Evolutionary conservation across 164 flowering plant species (phyloP).

Genomic region (Paratinospora sagittata): DNA sequence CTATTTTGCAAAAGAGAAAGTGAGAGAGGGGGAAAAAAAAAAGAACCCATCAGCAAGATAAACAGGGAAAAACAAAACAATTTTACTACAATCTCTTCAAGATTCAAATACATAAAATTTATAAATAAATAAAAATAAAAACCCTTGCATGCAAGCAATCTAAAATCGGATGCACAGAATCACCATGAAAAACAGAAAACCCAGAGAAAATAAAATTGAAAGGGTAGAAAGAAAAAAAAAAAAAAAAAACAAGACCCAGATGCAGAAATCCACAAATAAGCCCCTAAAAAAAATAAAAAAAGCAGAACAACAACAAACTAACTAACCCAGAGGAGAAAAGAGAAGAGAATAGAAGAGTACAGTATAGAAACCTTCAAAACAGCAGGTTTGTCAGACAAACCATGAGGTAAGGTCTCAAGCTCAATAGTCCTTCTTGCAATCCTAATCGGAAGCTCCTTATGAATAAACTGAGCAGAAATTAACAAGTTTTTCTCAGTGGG

Average conservation of each 20-base stretch:
- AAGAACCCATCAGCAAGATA: no score
- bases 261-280: not conserved
- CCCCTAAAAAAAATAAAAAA: not conserved
- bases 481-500: conserved; percentile 56
- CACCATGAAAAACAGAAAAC: not conserved
- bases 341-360: not conserved
- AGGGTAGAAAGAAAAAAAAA: not conserved
- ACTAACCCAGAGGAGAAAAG: not conserved
- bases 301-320: not conserved
- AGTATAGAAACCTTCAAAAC: conserved; percentile 52
- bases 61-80: not conserved
- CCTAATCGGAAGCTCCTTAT: conserved; percentile 81
- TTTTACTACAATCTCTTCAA: not conserved
- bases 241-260: not conserved
- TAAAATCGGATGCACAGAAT: conserved; percentile 3
- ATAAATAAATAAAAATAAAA: not conserved
- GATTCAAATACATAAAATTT: not conserved
- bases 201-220: not conserved
- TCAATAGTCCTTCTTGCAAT: conserved; percentile 81
- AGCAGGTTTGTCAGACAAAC: conserved; percentile 72
- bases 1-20: not conserved
- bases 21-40: not conserved
- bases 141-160: not conserved
- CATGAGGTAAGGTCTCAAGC: conserved; percentile 69
- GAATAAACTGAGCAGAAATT: conserved; percentile 87